Conservation (phyloP, 202 grass and related monocot genomes). For the Carex sylvatica region DNA sequence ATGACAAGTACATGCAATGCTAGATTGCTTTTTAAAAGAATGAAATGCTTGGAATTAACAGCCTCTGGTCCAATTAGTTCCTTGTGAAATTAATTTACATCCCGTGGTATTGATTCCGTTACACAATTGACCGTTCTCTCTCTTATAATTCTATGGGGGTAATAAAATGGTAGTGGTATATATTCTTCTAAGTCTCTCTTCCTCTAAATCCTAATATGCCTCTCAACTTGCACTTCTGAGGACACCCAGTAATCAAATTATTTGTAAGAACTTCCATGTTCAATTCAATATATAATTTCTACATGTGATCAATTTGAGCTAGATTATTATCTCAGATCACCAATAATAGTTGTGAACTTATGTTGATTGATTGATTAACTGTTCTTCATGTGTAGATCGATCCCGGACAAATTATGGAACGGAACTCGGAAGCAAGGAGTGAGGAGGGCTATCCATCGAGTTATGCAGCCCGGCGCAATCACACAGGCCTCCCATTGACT, state of each 20-base stretch:
- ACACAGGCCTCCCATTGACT: background rate
- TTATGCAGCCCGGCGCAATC: background rate
- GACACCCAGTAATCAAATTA: background rate
- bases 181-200: background rate
- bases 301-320: background rate
- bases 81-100: background rate
- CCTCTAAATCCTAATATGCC: background rate
- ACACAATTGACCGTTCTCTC: conserved; percentile 8
- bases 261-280: background rate
- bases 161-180: background rate
- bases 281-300: background rate
- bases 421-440: conserved; percentile 16
- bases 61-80: background rate
- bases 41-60: background rate
- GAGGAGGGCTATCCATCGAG: conserved; percentile 3
- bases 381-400: background rate
- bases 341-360: no score
- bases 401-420: background rate
- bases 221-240: background rate
- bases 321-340: no score
- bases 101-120: background rate
- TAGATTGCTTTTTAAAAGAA: background rate
- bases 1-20: background rate
- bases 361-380: background rate
- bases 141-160: conserved; percentile 1